A percentile compares a stretch with the other conserved stretches of the same genome.
Conservation (phyloP, 495 filamentous ascomycete species). For the Penicillium flavigenum region DNA sequence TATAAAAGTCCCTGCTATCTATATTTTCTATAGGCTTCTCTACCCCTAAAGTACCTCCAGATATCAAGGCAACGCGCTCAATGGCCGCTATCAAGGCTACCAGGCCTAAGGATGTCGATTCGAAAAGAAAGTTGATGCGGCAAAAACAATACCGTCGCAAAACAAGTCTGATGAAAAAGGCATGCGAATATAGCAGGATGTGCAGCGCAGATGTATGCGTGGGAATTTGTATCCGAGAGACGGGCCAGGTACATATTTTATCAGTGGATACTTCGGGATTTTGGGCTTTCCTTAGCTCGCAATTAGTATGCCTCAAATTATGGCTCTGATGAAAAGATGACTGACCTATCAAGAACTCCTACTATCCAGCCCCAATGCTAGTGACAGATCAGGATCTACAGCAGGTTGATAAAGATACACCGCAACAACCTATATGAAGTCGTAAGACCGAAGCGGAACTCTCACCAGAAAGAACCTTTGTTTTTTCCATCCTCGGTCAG, state of each 20-base stretch:
- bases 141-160: too few species aligned
- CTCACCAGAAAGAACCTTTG: too few species aligned
- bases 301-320: too few species aligned
- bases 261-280: background rate
- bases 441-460: too few species aligned
- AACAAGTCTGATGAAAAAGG: background rate
- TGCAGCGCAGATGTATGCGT: background rate
- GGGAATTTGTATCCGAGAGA: background rate
- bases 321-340: too few species aligned
- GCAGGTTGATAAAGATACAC: too few species aligned
- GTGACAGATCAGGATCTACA: too few species aligned
- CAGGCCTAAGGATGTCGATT: background rate
- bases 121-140: too few species aligned
- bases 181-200: background rate
- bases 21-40: conserved; percentile 6
- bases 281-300: background rate
- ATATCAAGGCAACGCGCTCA: conserved; percentile 3
- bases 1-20: background rate
- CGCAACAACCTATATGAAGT: too few species aligned
- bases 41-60: conserved; percentile 1
- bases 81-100: conserved; percentile 6
- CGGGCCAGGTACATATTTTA: background rate
- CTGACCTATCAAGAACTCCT: too few species aligned
- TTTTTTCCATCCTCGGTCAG: too few species aligned
- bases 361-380: too few species aligned